Evolutionary conservation across 2,329 filamentous ascomycete species (phyloP), one percentile per base, ranked within the genome.

Genomic region (Colletotrichum orbiculare): DNA sequence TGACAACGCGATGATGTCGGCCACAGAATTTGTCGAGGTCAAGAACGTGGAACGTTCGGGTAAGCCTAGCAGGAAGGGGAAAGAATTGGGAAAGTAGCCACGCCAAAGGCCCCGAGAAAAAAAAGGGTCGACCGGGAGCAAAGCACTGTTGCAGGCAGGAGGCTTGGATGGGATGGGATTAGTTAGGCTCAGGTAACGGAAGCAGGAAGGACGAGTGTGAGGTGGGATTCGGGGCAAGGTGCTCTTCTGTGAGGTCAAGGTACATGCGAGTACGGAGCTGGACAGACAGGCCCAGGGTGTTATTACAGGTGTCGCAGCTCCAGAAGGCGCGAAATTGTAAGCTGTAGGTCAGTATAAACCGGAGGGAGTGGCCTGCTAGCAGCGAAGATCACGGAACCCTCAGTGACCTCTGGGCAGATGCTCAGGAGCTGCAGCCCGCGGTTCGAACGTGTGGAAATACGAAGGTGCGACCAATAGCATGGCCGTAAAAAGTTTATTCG

Each of bases 61-160:
- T 63, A 63, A 63, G 63, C 58, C 63, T 42, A 63, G 59, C 59
- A 43, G 52, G 47, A 66, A 62, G 38, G 41, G 63, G 63, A 62
- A 38, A 53, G 63, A 56, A 61, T 55, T 61, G 58, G 56, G 39
- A 66, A 57, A 66, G 53, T 41, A 66, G 53, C 58, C 52, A 66
- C 63, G 47, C 63, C 50, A 61, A 56, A 45, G 57, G 47, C 41
- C 54, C 54, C 49, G 35, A 38, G 15, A 48, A 63, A 57, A 65
- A 65, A 65, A 62, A 66, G 53, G 63, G 63, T 66, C 63, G 47
- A 57, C 63, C 33, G 42, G 59, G 63, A 66, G 53, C 41, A 52
- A 45, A 46, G 37, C 42, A 49, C 59, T 64, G 61, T 52, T 37
- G 58, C 48, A 33, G 53, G 38, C 48, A 33, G 53, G 38, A 65